A percentile compares a stretch with the other conserved stretches of the same genome.
Evolutionary conservation across 2,329 filamentous ascomycete genomes (phyloP).

Genomic region (Fonsecaea erecta): DNA sequence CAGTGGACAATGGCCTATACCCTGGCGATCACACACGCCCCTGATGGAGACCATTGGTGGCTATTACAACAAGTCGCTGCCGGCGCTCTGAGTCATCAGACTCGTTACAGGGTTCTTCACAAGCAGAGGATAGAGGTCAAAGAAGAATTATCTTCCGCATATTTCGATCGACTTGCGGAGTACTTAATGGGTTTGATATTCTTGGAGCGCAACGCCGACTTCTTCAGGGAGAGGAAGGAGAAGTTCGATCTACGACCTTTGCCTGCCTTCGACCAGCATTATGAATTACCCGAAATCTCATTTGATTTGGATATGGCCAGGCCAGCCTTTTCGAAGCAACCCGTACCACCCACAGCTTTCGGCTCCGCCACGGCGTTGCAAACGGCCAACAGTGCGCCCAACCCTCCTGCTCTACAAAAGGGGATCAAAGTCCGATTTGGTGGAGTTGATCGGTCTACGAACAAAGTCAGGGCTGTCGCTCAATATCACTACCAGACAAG

Average conservation of each 20-base stretch:
- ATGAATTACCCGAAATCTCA: slow-evolving; percentile 25
- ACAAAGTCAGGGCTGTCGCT: slow-evolving; percentile 18
- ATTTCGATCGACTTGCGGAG: slow-evolving; percentile 33
- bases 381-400: not conserved
- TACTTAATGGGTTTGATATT: slow-evolving; percentile 31
- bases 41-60: slow-evolving; percentile 80
- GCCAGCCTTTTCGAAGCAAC: slow-evolving; percentile 1
- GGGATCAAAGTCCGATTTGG: slow-evolving; percentile 27
- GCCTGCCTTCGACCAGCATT: slow-evolving; percentile 24
- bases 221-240: slow-evolving; percentile 17
- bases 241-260: slow-evolving; percentile 26
- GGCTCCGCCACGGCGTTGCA: not conserved
- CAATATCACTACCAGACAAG: slow-evolving; percentile 27
- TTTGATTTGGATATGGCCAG: slow-evolving; percentile 27
- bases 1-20: slow-evolving; percentile 77
- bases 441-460: slow-evolving; percentile 24
- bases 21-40: slow-evolving; percentile 70
- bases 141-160: slow-evolving; percentile 27
- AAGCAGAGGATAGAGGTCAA: slow-evolving; percentile 29
- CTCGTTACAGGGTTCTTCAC: slow-evolving; percentile 25
- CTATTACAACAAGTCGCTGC: slow-evolving; percentile 54
- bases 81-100: not conserved
- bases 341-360: not conserved
- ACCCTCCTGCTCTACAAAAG: slow-evolving; percentile 3
- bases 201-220: slow-evolving; percentile 31